A percentile compares a stretch with the other conserved stretches of the same genome.
phyloP scores from a whole-genome alignment of 2,329 filamentous ascomycete genomes.

The Claviceps digitariae region DNA sequence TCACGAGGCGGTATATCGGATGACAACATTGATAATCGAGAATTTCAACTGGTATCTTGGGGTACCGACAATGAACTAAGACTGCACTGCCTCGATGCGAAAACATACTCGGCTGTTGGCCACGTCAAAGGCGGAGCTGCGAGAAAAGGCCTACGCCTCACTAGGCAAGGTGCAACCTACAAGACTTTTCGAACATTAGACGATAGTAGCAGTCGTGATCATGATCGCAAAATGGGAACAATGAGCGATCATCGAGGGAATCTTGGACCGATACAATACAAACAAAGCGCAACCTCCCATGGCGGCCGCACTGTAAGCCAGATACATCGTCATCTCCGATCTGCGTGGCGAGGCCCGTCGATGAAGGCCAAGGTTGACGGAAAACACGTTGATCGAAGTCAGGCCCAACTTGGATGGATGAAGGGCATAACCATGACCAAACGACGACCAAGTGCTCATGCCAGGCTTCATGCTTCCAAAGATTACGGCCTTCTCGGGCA shows the following conservation, averaged over 20 bases:
- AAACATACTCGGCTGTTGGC: slow-evolving; percentile 54
- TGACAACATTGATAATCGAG: slow-evolving; percentile 63
- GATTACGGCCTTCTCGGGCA: slow-evolving; percentile 38
- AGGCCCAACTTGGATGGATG: slow-evolving; percentile 55
- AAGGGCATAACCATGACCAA: slow-evolving; percentile 53
- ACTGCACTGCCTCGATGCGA: slow-evolving; percentile 57
- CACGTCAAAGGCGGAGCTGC: slow-evolving; percentile 56
- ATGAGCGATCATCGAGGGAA: slow-evolving; percentile 46
- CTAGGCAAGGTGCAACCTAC: slow-evolving; percentile 73
- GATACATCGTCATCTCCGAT: slow-evolving; percentile 16
- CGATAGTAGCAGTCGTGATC: slow-evolving; percentile 41
- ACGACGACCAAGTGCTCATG: slow-evolving; percentile 28
- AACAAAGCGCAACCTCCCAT: slow-evolving; percentile 29
- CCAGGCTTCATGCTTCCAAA: slow-evolving; percentile 35
- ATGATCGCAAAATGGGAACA: slow-evolving; percentile 35
- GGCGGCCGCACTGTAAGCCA: slow-evolving; percentile 26
- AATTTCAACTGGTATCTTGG: slow-evolving; percentile 91
- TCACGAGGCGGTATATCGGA: slow-evolving; percentile 54
- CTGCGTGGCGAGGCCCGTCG: slow-evolving; percentile 40
- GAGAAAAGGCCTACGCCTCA: slow-evolving; percentile 53
- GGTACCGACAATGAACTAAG: slow-evolving; percentile 73
- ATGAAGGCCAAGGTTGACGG: slow-evolving; percentile 41
- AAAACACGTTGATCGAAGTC: slow-evolving; percentile 31
- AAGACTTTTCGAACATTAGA: slow-evolving; percentile 70
- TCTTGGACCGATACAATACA: slow-evolving; percentile 26